These are phyloP conservation scores for Microsporum audouinii DNA, from an alignment of 2,329 filamentous ascomycete species.

Conservation along the genomic window DNA sequence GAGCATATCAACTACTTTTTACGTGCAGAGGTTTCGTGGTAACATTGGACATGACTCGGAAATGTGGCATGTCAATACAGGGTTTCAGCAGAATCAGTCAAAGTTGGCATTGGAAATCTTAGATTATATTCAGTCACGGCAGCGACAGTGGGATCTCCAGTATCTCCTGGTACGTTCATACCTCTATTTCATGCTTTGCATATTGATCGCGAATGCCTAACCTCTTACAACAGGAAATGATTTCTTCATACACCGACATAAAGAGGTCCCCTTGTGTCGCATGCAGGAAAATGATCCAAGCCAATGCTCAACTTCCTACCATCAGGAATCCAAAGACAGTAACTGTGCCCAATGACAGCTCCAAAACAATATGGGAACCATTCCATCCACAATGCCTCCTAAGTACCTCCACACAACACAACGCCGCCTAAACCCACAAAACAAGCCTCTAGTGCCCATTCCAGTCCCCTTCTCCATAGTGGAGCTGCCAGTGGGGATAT, in stretches of 20 bases:
- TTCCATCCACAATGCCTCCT: slow-evolving; percentile 25
- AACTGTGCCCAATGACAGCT: slow-evolving; percentile 14
- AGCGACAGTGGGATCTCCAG: slow-evolving; percentile 30
- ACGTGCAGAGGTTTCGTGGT: slow-evolving; percentile 21
- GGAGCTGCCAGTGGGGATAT: slow-evolving; percentile 1
- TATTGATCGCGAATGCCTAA: neutral
- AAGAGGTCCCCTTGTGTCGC: slow-evolving; percentile 30
- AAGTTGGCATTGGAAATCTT: slow-evolving; percentile 27
- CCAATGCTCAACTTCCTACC: slow-evolving; percentile 30
- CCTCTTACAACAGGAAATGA: slow-evolving; percentile 27
- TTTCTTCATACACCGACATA: slow-evolving; percentile 32
- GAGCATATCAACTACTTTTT: slow-evolving; percentile 27
- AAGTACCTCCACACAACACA: neutral
- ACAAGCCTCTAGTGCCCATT: neutral
- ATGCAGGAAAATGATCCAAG: slow-evolving; percentile 30
- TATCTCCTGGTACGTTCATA: slow-evolving; percentile 26
- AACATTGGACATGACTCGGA: slow-evolving; percentile 10
- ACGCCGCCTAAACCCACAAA: neutral
- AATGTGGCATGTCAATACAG: slow-evolving; percentile 26
- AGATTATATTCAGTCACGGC: slow-evolving; percentile 26
- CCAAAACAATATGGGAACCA: slow-evolving; percentile 24
- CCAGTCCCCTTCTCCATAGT: neutral
- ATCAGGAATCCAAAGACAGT: slow-evolving; percentile 22
- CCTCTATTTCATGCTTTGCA: slow-evolving; percentile 7
- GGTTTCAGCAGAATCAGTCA: slow-evolving; percentile 18